These are phyloP conservation scores for Mimosa pudica DNA, from an alignment of 306 rosid species.

Conservation along the genomic window DNA sequence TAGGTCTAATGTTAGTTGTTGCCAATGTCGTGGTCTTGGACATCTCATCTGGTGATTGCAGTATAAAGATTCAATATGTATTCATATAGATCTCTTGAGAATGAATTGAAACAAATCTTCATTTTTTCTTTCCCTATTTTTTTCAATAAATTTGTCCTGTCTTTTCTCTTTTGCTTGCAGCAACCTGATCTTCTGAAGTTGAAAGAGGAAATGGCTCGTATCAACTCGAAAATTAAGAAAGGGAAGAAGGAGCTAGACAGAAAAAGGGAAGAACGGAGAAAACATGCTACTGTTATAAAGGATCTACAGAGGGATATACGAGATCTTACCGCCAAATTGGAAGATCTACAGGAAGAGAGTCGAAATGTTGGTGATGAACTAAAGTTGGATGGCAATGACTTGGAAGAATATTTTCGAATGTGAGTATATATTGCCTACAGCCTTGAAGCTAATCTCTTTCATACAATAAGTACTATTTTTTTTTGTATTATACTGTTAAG, in stretches of 20 bases:
- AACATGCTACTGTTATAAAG: conserved; percentile 59
- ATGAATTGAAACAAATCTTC: not conserved
- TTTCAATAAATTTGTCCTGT: conserved; percentile 4
- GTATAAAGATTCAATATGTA: not conserved
- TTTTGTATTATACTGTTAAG: conserved; percentile 30
- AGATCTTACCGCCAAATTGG: conserved; percentile 69
- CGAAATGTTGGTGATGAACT: conserved; percentile 64
- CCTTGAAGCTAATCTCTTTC: not conserved
- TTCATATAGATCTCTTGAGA: conserved; percentile 4
- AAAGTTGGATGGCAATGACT: conserved; percentile 62
- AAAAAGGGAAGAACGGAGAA: conserved; percentile 65
- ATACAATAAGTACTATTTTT: not conserved
- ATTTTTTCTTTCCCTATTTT: not conserved
- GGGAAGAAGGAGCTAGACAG: conserved; percentile 72
- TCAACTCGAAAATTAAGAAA: conserved; percentile 80
- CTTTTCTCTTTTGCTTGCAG: conserved; percentile 51
- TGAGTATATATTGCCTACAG: conserved; percentile 47
- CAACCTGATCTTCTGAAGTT: conserved; percentile 95
- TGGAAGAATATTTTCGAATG: conserved; percentile 89
- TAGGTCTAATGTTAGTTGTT: conserved; percentile 7
- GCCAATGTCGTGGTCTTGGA: not conserved
- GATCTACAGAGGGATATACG: conserved; percentile 63
- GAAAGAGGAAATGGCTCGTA: conserved; percentile 93
- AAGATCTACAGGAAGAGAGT: conserved; percentile 68
- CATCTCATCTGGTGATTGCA: not conserved